Evolutionary conservation across 1,284 basidiomycete genomes (phyloP), one percentile per base, ranked within the genome.

Genomic region (Entoloma clypeatum): DNA sequence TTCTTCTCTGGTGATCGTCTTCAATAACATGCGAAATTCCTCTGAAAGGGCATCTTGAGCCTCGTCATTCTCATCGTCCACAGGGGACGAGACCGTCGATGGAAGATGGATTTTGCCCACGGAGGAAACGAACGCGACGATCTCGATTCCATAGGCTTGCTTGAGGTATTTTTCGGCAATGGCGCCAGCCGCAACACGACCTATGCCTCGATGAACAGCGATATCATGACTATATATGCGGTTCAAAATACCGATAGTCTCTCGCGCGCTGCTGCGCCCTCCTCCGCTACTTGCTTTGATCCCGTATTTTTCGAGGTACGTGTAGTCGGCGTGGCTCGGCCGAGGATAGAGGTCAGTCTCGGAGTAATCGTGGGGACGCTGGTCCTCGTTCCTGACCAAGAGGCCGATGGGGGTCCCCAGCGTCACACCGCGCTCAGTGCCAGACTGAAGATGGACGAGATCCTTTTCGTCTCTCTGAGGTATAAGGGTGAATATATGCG

Each of bases 261-360:
- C 96, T 26, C 96, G 81, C 13, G 96, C 96, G 56, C 86, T 90
- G 56, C 89, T 92, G 18, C 96, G 75, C 2, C 96, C 96, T 29
- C 96, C 96, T 29, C 96, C 96, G 46, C 86, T 92, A 71, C 89
- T 93, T 1, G 96, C 95, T 71, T 99, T 99, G 63, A 99, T 67
- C 23, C 92, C 92, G 64, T 99, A 99, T 62, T 99, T 99, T 57
- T 93, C 85, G 40, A 99, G 81, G 67, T 99, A 99, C 22, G 96
- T 99, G 67, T 89, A 98, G 64, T 99, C 96, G 37, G 96, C 96
- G 61, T 99, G 96, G 53, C 88, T 92, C 13, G 96, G 96, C 21
- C 96, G 85, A 27, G 96, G 96, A 72, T 92, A 99, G 44, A 93
- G 72, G 62, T 99, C 95, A 1, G 95, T 99, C 71, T 98, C 96